Conservation (phyloP, 1,284 basidiomycete genomes). For the Agroathelia rolfsii region DNA sequence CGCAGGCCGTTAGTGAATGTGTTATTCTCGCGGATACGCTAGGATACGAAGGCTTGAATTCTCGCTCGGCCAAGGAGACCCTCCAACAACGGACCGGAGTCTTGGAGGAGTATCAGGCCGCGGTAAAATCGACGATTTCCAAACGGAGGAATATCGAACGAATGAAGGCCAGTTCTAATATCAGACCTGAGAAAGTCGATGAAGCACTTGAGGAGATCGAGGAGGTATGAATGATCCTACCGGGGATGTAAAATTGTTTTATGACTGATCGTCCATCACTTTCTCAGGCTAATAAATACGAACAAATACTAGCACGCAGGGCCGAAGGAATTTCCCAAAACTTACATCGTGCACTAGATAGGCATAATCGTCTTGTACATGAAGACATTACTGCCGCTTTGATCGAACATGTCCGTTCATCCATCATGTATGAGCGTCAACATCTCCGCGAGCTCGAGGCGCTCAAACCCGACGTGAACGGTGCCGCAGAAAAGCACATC, state of each 20-base stretch:
- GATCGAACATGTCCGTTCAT: conserved; percentile 84
- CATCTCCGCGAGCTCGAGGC: conserved; percentile 80
- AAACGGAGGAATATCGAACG: conserved; percentile 87
- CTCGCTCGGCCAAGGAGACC: conserved; percentile 90
- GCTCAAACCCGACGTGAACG: conserved; percentile 66
- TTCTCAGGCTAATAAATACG: conserved; percentile 74
- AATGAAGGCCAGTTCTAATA: conserved; percentile 80
- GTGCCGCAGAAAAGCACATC: conserved; percentile 54
- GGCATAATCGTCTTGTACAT: conserved; percentile 76
- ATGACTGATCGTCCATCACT: conserved; percentile 9
- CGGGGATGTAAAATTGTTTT: conserved; percentile 1
- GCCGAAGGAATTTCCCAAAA: conserved; percentile 88
- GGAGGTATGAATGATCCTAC: conserved; percentile 50
- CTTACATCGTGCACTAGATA: conserved; percentile 73
- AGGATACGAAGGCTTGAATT: conserved; percentile 89
- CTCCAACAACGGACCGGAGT: conserved; percentile 78
- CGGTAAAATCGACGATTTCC: conserved; percentile 84
- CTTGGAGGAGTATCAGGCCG: conserved; percentile 84
- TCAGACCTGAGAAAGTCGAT: conserved; percentile 80
- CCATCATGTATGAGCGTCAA: conserved; percentile 85
- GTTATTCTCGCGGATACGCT: conserved; percentile 87
- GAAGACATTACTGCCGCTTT: conserved; percentile 83
- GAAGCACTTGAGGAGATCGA: conserved; percentile 90
- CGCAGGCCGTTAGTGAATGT: conserved; percentile 83
- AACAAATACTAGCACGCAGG: conserved; percentile 69